A percentile compares a stretch with the other conserved stretches of the same genome.
Conservation (phyloP, 1,284 basidiomycete genomes). For the Caloboletus firmus region DNA sequence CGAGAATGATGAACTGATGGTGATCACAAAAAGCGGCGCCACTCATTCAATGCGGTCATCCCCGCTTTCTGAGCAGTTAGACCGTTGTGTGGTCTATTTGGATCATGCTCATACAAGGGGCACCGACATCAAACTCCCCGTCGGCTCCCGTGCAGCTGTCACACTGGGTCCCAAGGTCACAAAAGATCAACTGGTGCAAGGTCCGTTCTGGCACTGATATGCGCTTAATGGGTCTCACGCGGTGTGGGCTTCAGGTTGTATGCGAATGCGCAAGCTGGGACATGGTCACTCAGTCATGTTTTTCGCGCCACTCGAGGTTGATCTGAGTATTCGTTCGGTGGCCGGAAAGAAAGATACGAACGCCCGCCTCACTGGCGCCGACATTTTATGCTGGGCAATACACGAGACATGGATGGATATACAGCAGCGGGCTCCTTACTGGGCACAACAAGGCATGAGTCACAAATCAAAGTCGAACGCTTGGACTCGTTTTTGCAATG, state of each 20-base stretch:
- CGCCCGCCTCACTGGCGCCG: slow-evolving; percentile 21
- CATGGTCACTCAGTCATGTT: slow-evolving; percentile 48
- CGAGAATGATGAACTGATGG: slow-evolving; percentile 40
- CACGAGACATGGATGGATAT: slow-evolving; percentile 44
- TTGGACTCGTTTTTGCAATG: slow-evolving; percentile 25
- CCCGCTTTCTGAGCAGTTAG: not conserved
- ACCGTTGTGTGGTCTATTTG: slow-evolving; percentile 20
- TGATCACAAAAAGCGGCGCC: slow-evolving; percentile 40
- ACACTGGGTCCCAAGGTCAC: slow-evolving; percentile 52
- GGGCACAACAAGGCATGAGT: slow-evolving; percentile 47
- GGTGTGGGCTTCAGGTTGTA: slow-evolving; percentile 35
- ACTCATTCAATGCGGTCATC: slow-evolving; percentile 37
- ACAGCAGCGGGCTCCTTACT: slow-evolving; percentile 38
- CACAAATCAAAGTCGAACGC: slow-evolving; percentile 34
- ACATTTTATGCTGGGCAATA: slow-evolving; percentile 47
- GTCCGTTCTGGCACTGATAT: slow-evolving; percentile 25
- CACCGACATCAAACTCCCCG: slow-evolving; percentile 51
- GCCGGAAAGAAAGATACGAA: slow-evolving; percentile 1
- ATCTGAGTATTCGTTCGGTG: slow-evolving; percentile 23
- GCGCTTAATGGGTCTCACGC: not conserved
- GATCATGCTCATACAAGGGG: slow-evolving; percentile 58
- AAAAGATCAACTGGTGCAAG: slow-evolving; percentile 52
- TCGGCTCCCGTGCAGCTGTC: slow-evolving; percentile 44
- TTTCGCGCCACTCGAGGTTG: slow-evolving; percentile 46
- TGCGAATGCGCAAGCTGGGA: slow-evolving; percentile 50